A percentile compares a stretch with the other conserved stretches of the same genome.
Evolutionary conservation across 805 yeast species (phyloP).

Genomic region (Starmerella powellii): DNA sequence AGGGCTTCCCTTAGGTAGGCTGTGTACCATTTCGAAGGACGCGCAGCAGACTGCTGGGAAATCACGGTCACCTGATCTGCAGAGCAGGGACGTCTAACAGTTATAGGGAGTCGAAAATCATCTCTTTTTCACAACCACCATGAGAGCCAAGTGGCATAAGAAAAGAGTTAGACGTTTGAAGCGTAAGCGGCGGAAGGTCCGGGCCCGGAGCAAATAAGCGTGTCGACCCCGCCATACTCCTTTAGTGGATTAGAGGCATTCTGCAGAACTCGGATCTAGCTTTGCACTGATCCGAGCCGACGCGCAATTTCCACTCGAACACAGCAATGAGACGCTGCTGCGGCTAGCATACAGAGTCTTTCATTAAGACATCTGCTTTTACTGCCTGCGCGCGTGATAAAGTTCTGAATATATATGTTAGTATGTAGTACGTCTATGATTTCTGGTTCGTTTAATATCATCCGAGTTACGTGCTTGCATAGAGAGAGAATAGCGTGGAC

Average conservation of each 20-base stretch:
- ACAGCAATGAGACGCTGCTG: conserved; percentile 1
- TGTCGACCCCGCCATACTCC: conserved; percentile 12
- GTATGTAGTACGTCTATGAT: conserved; percentile 4
- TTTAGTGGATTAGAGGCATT: not conserved
- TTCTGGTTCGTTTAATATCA: conserved; percentile 2
- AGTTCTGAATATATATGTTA: not conserved
- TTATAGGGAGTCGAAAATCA: not conserved
- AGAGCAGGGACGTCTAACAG: conserved; percentile 2
- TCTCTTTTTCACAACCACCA: conserved; percentile 15
- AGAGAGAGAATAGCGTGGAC: no score
- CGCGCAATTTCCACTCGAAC: not conserved
- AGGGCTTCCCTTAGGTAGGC: no score
- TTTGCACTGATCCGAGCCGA: not conserved
- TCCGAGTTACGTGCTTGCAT: no score
- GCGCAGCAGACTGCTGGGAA: not conserved
- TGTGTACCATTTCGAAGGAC: no score
- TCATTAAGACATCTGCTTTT: not conserved
- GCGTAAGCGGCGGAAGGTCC: conserved; percentile 99
- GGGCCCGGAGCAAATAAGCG: conserved; percentile 76
- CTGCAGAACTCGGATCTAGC: not conserved
- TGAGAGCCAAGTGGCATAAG: conserved; percentile 93
- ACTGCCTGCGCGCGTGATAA: conserved; percentile 1
- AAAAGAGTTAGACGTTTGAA: conserved; percentile 99
- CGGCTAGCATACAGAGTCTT: not conserved
- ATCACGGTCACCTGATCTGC: no score